Evolutionary conservation across 306 rosid species (phyloP).

Genomic region (Dicorynia guianensis): DNA sequence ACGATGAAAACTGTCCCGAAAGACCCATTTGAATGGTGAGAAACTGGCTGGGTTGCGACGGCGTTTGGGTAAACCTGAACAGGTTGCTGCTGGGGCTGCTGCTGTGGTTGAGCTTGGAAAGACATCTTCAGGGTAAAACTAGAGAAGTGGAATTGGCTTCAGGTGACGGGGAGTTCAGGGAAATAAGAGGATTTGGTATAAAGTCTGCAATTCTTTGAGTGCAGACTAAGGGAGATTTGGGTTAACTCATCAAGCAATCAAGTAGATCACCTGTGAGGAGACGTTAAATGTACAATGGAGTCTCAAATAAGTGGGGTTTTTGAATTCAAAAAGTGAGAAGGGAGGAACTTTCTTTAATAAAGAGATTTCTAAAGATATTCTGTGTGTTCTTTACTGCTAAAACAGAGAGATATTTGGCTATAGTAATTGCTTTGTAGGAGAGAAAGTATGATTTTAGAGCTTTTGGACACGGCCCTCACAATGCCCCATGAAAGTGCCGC

Average conservation of each 20-base stretch:
- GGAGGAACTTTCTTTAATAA: constrained; percentile 64
- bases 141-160: constrained; percentile 19
- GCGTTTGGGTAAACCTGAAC: constrained; percentile 69
- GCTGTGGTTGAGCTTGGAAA: constrained; percentile 60
- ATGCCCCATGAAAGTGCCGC: constrained; percentile 49
- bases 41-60: constrained; percentile 48
- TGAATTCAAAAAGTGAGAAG: constrained; percentile 45
- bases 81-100: constrained; percentile 60
- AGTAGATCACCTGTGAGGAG: constrained; percentile 43
- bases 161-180: constrained; percentile 7
- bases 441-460: constrained; percentile 61
- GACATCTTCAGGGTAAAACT: constrained; percentile 50
- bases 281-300: constrained; percentile 46
- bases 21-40: constrained; percentile 79
- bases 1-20: constrained; percentile 90
- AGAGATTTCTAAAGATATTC: constrained; percentile 61
- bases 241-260: constrained; percentile 56
- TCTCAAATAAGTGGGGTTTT: constrained; percentile 42
- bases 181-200: not conserved
- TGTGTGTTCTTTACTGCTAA: constrained; percentile 38
- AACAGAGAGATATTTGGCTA: constrained; percentile 28
- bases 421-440: constrained; percentile 60
- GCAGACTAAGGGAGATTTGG: constrained; percentile 48
- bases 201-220: constrained; percentile 62
- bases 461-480: constrained; percentile 44